Percentiles rank a stretch among this genome's conserved stretches.
phyloP scores from a whole-genome alignment of 202 grass and related monocot genomes.

The Zoysia matrella region DNA sequence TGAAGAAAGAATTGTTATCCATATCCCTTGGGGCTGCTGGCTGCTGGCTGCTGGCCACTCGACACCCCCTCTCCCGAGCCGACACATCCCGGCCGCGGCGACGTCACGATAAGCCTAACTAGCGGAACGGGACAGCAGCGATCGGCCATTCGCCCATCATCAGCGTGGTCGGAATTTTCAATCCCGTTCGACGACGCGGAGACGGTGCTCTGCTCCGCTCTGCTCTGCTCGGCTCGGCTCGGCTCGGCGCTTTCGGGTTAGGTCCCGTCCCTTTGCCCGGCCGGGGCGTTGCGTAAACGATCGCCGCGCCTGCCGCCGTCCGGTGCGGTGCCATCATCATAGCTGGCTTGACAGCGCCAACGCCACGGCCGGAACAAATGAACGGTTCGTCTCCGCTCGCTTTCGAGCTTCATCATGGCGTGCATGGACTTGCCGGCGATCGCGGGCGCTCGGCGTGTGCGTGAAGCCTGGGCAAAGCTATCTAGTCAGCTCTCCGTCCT shows the following conservation, averaged over 20 bases:
- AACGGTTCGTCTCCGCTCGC: not conserved
- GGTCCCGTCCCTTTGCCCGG: not conserved
- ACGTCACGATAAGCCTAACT: conserved; percentile 8
- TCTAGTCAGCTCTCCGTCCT: no score
- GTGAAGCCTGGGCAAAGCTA: conserved; percentile 16
- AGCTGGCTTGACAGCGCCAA: not conserved
- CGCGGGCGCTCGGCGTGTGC: not conserved
- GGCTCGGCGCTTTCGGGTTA: conserved; percentile 1
- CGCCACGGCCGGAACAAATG: not conserved
- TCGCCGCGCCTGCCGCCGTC: not conserved
- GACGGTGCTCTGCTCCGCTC: no score
- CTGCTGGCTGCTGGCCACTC: no score
- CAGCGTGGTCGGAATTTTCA: conserved; percentile 35
- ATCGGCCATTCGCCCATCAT: not conserved
- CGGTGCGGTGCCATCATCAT: not conserved
- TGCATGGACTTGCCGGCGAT: not conserved
- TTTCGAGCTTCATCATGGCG: not conserved
- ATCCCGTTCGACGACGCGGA: not conserved
- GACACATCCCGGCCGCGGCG: not conserved
- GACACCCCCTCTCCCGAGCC: no score
- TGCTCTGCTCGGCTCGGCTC: no score
- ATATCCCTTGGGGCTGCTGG: not conserved
- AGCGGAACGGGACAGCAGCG: not conserved
- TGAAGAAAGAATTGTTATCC: not conserved
- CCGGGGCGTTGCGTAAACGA: not conserved